phyloP scores from a whole-genome alignment of 192 early-diverging fungal species.

The Umbelopsis sp. region DNA sequence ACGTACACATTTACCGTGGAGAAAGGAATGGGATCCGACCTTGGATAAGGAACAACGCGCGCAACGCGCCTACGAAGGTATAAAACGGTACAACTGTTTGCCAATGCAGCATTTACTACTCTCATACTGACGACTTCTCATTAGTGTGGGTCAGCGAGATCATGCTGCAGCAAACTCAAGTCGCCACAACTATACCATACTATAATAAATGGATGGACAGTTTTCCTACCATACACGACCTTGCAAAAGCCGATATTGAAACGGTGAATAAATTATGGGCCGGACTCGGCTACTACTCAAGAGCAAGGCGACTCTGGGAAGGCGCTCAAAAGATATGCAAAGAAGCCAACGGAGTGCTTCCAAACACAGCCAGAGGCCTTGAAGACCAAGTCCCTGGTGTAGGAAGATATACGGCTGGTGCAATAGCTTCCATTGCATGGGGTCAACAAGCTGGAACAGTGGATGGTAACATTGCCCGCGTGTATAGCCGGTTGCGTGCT shows the following conservation, averaged over 20 bases:
- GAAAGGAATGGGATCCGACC: conserved; percentile 38
- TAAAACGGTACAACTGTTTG: background rate
- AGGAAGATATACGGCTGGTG: conserved; percentile 74
- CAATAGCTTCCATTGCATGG: conserved; percentile 72
- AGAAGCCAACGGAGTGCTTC: conserved; percentile 56
- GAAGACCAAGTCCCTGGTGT: conserved; percentile 66
- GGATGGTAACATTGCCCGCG: conserved; percentile 80
- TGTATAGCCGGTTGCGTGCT: conserved; percentile 62
- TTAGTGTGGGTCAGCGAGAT: conserved; percentile 83
- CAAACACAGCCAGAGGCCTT: conserved; percentile 52
- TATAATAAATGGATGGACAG: conserved; percentile 68
- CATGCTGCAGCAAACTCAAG: conserved; percentile 84
- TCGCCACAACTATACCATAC: conserved; percentile 69
- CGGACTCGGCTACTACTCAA: conserved; percentile 79
- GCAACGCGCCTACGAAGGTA: conserved; percentile 62
- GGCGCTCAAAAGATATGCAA: conserved; percentile 61
- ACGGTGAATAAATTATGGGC: conserved; percentile 67
- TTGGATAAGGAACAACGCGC: conserved; percentile 33
- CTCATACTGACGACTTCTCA: background rate
- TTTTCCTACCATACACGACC: conserved; percentile 71
- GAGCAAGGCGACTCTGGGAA: conserved; percentile 67
- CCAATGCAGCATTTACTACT: background rate
- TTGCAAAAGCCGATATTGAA: conserved; percentile 64
- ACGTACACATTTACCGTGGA: conserved; percentile 65
- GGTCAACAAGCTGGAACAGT: conserved; percentile 62